phyloP scores from a whole-genome alignment of 495 filamentous ascomycete genomes.

The Physcia stellaris region DNA sequence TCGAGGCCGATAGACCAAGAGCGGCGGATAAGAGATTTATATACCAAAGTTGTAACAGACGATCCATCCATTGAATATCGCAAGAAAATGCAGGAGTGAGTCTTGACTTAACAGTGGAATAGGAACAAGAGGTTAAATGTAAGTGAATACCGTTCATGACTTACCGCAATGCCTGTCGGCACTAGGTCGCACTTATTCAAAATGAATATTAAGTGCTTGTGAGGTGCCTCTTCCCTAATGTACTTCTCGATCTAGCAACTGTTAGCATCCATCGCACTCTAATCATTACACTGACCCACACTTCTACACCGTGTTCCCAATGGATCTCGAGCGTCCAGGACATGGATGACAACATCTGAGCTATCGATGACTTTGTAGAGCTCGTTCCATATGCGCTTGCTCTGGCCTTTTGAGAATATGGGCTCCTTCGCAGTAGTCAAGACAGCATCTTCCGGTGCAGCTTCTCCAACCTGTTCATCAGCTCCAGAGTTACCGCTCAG shows the following conservation, averaged over 20 bases:
- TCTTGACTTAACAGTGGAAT: slow-evolving; percentile 91
- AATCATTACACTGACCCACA: slow-evolving; percentile 11
- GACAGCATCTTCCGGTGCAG: slow-evolving; percentile 35
- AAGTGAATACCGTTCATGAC: slow-evolving; percentile 27
- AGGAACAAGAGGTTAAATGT: slow-evolving; percentile 7
- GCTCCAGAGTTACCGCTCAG: slow-evolving; percentile 51
- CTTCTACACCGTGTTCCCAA: slow-evolving; percentile 77
- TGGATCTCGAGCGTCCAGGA: slow-evolving; percentile 88
- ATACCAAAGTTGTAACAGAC: slow-evolving; percentile 99
- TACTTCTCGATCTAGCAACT: too few species aligned
- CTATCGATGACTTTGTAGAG: slow-evolving; percentile 97
- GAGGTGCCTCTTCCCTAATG: slow-evolving; percentile 78
- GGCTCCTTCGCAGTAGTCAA: slow-evolving; percentile 65
- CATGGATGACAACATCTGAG: slow-evolving; percentile 89
- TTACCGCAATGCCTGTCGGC: slow-evolving; percentile 87
- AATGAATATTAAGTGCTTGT: slow-evolving; percentile 88
- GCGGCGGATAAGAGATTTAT: slow-evolving; percentile 61
- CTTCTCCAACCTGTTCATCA: slow-evolving; percentile 33
- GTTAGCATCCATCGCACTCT: too few species aligned
- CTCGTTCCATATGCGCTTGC: slow-evolving; percentile 95
- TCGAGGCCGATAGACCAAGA: slow-evolving; percentile 41
- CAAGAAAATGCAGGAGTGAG: slow-evolving; percentile 45
- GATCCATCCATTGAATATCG: slow-evolving; percentile 48
- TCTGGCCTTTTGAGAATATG: slow-evolving; percentile 88
- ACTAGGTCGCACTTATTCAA: slow-evolving; percentile 94